Conservation (phyloP, 1,284 basidiomycete genomes). For the Clitocybe nebularis region DNA sequence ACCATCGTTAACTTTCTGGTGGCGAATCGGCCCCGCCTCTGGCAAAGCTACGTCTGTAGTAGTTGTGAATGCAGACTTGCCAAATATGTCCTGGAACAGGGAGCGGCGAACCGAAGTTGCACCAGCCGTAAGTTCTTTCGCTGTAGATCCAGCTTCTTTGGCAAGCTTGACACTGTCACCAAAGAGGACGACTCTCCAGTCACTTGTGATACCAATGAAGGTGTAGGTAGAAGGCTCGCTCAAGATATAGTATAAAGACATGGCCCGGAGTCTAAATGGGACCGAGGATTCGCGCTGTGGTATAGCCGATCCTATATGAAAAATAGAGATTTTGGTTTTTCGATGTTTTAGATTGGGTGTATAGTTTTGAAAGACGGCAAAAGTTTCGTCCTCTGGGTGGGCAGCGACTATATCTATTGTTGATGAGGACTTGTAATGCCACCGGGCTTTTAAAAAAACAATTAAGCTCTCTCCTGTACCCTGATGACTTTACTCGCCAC, state of each 20-base stretch:
- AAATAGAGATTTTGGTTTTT: conserved; percentile 45
- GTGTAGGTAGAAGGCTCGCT: conserved; percentile 36
- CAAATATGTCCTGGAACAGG: conserved; percentile 85
- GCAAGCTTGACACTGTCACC: conserved; percentile 49
- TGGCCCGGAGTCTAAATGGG: conserved; percentile 57
- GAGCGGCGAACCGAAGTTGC: conserved; percentile 43
- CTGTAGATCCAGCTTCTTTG: conserved; percentile 38
- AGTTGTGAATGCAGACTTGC: conserved; percentile 55
- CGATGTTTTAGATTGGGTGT: conserved; percentile 25
- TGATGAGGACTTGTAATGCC: conserved; percentile 44
- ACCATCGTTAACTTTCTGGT: conserved; percentile 30
- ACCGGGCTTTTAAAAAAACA: conserved; percentile 42
- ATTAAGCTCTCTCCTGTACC: conserved; percentile 13
- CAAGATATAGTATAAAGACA: conserved; percentile 42
- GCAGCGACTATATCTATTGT: conserved; percentile 44
- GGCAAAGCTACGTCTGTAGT: conserved; percentile 18
- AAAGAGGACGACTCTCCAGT: conserved; percentile 60
- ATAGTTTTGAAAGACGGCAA: conserved; percentile 49
- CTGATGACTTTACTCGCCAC: conserved; percentile 18
- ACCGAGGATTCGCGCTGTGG: conserved; percentile 42
- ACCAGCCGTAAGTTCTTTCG: conserved; percentile 39
- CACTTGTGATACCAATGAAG: conserved; percentile 63
- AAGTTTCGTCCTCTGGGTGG: conserved; percentile 54
- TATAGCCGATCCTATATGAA: conserved; percentile 39
- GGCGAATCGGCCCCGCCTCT: conserved; percentile 16